Evolutionary conservation across 2,329 filamentous ascomycete species (phyloP).

Genomic region (Monilinia vaccinii-corymbosi): DNA sequence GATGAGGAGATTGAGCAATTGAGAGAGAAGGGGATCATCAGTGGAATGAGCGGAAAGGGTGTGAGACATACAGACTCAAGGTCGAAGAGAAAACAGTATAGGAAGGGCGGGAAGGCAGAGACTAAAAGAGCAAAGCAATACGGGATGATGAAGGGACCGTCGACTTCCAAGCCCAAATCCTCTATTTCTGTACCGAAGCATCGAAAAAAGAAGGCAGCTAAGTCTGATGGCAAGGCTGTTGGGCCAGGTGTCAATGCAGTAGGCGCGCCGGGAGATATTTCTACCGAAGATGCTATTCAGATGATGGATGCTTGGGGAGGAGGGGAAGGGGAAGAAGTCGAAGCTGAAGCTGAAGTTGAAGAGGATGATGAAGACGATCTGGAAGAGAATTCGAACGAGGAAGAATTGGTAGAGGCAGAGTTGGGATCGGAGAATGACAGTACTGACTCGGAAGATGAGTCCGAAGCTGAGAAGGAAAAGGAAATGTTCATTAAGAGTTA

Average conservation of each 20-base stretch:
- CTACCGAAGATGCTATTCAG: not conserved
- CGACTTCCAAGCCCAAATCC: not conserved
- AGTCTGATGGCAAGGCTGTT: not conserved
- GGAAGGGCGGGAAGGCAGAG: not conserved
- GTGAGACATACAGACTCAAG: constrained; percentile 10
- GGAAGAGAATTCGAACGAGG: not conserved
- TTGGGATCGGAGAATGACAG: constrained; percentile 7
- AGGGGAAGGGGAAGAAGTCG: not conserved
- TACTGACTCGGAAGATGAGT: constrained; percentile 7
- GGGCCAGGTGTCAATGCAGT: not conserved
- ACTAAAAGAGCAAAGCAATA: not conserved
- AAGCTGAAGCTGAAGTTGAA: not conserved
- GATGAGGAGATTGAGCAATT: constrained; percentile 18
- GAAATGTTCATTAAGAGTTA: constrained; percentile 9
- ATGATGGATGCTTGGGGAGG: not conserved
- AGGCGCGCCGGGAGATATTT: not conserved
- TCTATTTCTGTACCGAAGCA: not conserved
- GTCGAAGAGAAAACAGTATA: constrained; percentile 12
- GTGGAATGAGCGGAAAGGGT: constrained; percentile 9
- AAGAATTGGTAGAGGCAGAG: not conserved
- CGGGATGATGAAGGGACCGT: constrained; percentile 7
- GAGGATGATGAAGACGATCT: not conserved
- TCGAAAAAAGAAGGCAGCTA: not conserved
- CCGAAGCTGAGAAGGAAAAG: constrained; percentile 9
- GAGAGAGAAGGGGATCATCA: constrained; percentile 10